Evolutionary conservation across 805 yeast genomes (phyloP).

Genomic region (Ogataea ganodermae): DNA sequence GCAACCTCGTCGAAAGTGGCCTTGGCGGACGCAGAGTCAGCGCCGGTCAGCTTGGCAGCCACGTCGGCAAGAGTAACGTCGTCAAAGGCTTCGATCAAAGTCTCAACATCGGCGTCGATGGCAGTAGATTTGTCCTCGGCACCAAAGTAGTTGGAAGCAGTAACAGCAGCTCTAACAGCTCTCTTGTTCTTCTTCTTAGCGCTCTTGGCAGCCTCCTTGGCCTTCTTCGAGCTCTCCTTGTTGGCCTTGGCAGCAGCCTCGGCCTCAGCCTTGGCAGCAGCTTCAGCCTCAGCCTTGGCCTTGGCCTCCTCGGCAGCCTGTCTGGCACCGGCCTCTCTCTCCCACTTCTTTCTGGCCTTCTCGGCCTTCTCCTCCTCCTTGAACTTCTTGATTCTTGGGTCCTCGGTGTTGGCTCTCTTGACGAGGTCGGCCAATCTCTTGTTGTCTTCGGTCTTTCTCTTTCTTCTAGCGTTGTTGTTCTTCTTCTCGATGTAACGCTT

Average conservation of each 20-base stretch:
- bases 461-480: constrained; percentile 94
- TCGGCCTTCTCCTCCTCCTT: constrained; percentile 93
- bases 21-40: constrained; percentile 60
- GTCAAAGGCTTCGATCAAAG: constrained; percentile 75
- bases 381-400: constrained; percentile 92
- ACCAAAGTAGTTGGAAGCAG: constrained; percentile 84
- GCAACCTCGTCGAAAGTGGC: constrained; percentile 57
- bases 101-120: constrained; percentile 78
- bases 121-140: constrained; percentile 65
- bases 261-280: constrained; percentile 72
- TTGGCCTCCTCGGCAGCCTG: constrained; percentile 93
- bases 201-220: constrained; percentile 94
- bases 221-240: constrained; percentile 67
- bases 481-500: constrained; percentile 98
- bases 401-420: constrained; percentile 84
- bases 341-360: constrained; percentile 95
- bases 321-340: constrained; percentile 95
- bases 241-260: constrained; percentile 67
- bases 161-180: constrained; percentile 69
- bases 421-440: constrained; percentile 83
- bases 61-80: constrained; percentile 77
- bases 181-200: constrained; percentile 86
- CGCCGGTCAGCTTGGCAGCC: constrained; percentile 64
- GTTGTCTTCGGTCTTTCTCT: constrained; percentile 96
- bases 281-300: constrained; percentile 85